phyloP scores from a whole-genome alignment of 805 yeast genomes.

The Isabelozyma heimii region DNA sequence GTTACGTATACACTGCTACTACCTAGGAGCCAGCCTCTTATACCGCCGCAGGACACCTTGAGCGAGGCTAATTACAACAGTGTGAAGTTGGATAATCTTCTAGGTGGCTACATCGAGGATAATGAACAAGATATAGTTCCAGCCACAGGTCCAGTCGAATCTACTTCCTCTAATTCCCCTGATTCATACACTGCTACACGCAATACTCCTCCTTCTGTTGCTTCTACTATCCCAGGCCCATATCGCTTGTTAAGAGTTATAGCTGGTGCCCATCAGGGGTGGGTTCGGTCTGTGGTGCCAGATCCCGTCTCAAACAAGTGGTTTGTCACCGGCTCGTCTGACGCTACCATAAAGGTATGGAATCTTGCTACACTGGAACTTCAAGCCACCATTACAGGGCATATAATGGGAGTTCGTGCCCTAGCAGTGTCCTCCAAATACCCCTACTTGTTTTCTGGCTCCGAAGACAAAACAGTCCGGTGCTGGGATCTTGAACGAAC shows the following conservation, averaged over 20 bases:
- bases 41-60: conserved; percentile 27
- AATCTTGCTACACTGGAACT: conserved; percentile 70
- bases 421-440: conserved; percentile 68
- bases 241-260: conserved; percentile 76
- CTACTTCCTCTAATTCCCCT: too few species aligned
- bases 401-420: conserved; percentile 83
- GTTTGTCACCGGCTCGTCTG: conserved; percentile 91
- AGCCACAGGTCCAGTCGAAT: too few species aligned
- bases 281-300: conserved; percentile 79
- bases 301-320: conserved; percentile 83
- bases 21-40: conserved; percentile 4
- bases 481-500: conserved; percentile 96
- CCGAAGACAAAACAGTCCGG: conserved; percentile 88
- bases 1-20: not conserved
- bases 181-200: too few species aligned
- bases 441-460: conserved; percentile 87
- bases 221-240: not conserved
- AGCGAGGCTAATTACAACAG: conserved; percentile 31
- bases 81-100: conserved; percentile 18
- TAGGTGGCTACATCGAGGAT: not conserved
- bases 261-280: conserved; percentile 84
- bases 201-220: not conserved
- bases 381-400: conserved; percentile 82
- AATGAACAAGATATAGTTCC: not conserved
- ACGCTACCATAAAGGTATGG: conserved; percentile 89